phyloP scores from a whole-genome alignment of 805 yeast species.

The Candida sithepensis region DNA sequence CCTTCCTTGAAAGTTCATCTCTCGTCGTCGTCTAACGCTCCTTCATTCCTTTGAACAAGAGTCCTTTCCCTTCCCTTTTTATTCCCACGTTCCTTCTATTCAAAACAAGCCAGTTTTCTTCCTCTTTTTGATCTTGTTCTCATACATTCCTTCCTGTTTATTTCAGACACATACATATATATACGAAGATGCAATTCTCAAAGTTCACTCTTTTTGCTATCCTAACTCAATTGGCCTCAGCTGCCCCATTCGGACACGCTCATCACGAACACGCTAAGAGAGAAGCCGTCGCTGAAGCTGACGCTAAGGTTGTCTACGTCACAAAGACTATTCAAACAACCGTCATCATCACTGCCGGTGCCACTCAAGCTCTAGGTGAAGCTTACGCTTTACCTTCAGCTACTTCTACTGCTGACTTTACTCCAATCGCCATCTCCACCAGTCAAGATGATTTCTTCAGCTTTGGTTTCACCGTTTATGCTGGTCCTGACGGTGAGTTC shows the following conservation, averaged over 20 bases:
- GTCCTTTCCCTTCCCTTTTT: neutral
- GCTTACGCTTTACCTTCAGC: conserved; percentile 3
- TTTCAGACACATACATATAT: neutral
- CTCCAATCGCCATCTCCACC: conserved; percentile 8
- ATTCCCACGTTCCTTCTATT: no score
- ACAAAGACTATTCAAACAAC: conserved; percentile 22
- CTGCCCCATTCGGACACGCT: conserved; percentile 22
- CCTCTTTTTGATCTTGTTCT: no score
- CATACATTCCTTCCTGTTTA: no score
- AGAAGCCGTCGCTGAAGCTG: conserved; percentile 13
- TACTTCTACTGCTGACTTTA: neutral
- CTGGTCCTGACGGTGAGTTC: conserved; percentile 4
- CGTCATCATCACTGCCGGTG: conserved; percentile 20
- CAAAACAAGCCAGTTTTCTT: no score
- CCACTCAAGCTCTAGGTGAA: conserved; percentile 17
- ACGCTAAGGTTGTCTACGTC: conserved; percentile 17
- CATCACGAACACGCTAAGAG: conserved; percentile 17
- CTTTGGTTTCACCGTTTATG: conserved; percentile 3
- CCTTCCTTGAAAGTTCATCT: no score
- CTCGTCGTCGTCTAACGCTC: no score
- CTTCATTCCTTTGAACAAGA: no score
- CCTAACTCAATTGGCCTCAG: conserved; percentile 18
- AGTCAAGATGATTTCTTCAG: neutral
- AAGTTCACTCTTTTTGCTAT: conserved; percentile 17
- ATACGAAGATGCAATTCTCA: conserved; percentile 16